These are phyloP conservation scores for Yarrowia bubula DNA, from an alignment of 805 yeast species.

Conservation along the genomic window DNA sequence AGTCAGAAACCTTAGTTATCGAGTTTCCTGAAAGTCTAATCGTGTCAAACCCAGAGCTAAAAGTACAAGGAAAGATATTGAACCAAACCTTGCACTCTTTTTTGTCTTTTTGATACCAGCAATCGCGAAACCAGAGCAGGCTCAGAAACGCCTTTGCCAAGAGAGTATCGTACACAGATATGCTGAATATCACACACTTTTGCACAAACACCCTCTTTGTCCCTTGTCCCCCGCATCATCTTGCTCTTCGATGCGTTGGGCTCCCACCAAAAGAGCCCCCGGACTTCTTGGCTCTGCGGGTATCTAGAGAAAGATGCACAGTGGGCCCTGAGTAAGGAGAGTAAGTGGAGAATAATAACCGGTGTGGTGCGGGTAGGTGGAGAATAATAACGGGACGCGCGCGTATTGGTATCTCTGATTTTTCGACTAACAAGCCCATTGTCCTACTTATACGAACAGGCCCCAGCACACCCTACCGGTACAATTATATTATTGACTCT, in stretches of 20 bases:
- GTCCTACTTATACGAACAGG: too few species aligned
- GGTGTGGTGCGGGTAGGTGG: too few species aligned
- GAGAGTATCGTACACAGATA: too few species aligned
- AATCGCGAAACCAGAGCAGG: not conserved
- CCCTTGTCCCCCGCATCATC: not conserved
- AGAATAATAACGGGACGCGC: too few species aligned
- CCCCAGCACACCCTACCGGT: too few species aligned
- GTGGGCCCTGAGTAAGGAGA: slow-evolving; percentile 12
- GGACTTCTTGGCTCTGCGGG: not conserved
- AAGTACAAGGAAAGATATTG: not conserved
- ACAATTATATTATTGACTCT: too few species aligned
- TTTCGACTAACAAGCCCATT: too few species aligned
- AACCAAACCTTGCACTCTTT: not conserved
- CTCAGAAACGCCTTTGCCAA: too few species aligned
- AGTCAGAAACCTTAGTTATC: not conserved
- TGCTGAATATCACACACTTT: too few species aligned
- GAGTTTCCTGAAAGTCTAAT: not conserved
- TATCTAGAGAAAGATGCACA: not conserved
- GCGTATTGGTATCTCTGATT: too few species aligned
- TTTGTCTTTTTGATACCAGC: not conserved
- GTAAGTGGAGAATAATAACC: not conserved
- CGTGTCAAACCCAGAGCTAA: not conserved
- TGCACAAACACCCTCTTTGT: not conserved
- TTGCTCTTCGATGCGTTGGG: slow-evolving; percentile 2
- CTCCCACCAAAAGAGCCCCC: not conserved